Percentiles rank a stretch among this genome's conserved stretches.
phyloP scores from a whole-genome alignment of 2,329 filamentous ascomycete species.

The Xylariaceae sp. region DNA sequence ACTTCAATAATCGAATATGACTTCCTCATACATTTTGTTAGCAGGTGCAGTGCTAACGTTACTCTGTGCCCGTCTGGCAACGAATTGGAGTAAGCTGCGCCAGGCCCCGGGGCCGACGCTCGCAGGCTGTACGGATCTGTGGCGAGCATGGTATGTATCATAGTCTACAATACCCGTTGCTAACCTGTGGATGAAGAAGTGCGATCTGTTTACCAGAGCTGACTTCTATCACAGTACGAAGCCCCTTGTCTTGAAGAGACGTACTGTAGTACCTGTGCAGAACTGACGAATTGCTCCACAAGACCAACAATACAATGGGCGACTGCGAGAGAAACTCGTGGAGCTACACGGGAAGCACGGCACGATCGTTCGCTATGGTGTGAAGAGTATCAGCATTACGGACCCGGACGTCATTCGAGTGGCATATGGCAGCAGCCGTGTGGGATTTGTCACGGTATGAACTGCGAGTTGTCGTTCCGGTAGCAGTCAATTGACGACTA shows the following conservation, averaged over 20 bases:
- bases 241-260: too few relatives aligned
- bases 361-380: slow-evolving; percentile 24
- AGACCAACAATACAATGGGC: slow-evolving; percentile 21
- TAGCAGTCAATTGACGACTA: background rate
- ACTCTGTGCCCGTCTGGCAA: slow-evolving; percentile 10
- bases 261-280: too few relatives aligned
- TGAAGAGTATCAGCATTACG: slow-evolving; percentile 23
- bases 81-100: slow-evolving; percentile 21
- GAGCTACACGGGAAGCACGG: slow-evolving; percentile 20
- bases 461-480: background rate
- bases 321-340: slow-evolving; percentile 18
- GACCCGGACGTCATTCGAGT: slow-evolving; percentile 24
- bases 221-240: too few relatives aligned
- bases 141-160: slow-evolving; percentile 19
- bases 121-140: slow-evolving; percentile 23
- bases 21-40: slow-evolving; percentile 7
- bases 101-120: slow-evolving; percentile 21
- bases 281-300: too few relatives aligned
- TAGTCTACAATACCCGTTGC: too few relatives aligned
- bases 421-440: slow-evolving; percentile 24
- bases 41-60: slow-evolving; percentile 8
- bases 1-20: slow-evolving; percentile 4
- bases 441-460: slow-evolving; percentile 22
- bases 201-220: too few relatives aligned
- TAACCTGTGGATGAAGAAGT: too few relatives aligned